A percentile compares a stretch with the other conserved stretches of the same genome.
Evolutionary conservation across 2,329 filamentous ascomycete species (phyloP).

Genomic region (Diaporthe caulivora): DNA sequence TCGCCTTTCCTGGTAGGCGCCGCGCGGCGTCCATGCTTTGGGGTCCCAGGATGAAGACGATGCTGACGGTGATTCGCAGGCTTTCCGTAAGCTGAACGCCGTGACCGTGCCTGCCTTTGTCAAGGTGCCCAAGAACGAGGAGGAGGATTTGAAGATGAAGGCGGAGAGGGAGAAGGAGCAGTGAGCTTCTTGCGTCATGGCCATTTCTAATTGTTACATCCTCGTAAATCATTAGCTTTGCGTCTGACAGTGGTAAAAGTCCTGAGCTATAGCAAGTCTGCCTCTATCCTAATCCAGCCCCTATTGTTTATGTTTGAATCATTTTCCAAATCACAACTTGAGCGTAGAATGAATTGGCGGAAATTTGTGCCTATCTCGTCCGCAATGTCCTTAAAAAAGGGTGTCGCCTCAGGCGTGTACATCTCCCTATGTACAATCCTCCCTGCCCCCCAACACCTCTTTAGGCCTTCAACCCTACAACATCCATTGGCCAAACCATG

Average conservation of each 20-base stretch:
- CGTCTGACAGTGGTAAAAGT: background rate
- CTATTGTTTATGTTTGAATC: no score
- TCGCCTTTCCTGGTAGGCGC: conserved; percentile 18
- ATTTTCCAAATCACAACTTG: no score
- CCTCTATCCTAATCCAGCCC: background rate
- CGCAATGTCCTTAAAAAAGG: no score
- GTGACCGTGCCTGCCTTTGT: conserved; percentile 50
- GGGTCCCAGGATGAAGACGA: background rate
- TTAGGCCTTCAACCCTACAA: conserved; percentile 36
- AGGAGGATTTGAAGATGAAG: conserved; percentile 51
- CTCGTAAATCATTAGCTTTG: background rate
- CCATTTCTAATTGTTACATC: background rate
- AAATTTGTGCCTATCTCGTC: no score
- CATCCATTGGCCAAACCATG: conserved; percentile 45
- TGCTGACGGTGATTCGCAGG: conserved; percentile 43
- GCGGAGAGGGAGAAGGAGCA: conserved; percentile 45
- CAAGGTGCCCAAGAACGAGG: conserved; percentile 51
- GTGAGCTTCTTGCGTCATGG: background rate
- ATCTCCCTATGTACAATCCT: background rate
- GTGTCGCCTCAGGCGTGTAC: no score
- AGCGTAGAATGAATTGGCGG: no score
- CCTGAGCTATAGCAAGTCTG: background rate
- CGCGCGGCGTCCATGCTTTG: background rate
- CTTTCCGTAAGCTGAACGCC: conserved; percentile 53
- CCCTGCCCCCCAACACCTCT: background rate